Evolutionary conservation across 1,139 yeast species (phyloP).

Genomic region (Yamadazyma membranifaciens): DNA sequence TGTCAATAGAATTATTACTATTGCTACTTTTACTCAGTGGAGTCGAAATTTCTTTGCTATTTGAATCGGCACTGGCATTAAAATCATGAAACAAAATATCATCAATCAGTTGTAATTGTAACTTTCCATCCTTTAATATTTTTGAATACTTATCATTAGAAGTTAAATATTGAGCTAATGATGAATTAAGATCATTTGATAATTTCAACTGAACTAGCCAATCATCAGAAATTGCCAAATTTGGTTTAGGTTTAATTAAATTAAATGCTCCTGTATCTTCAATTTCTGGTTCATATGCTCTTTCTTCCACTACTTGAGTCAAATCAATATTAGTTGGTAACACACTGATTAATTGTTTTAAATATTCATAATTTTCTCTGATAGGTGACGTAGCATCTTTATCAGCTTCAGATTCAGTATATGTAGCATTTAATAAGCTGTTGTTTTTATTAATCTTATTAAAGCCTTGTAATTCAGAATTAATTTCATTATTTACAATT

Average conservation of each 20-base stretch:
- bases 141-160: conserved; percentile 11
- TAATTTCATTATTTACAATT: conserved; percentile 12
- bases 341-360: conserved; percentile 32
- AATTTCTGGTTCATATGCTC: conserved; percentile 67
- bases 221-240: conserved; percentile 51
- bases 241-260: conserved; percentile 28
- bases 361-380: conserved; percentile 29
- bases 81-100: conserved; percentile 54
- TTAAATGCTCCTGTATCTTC: conserved; percentile 31
- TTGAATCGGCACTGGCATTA: conserved; percentile 24
- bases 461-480: conserved; percentile 6
- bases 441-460: background rate
- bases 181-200: conserved; percentile 54
- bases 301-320: conserved; percentile 52
- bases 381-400: conserved; percentile 8
- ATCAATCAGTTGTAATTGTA: conserved; percentile 40
- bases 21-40: conserved; percentile 19
- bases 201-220: conserved; percentile 66
- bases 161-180: conserved; percentile 29
- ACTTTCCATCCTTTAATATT: conserved; percentile 16
- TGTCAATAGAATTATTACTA: too few species aligned
- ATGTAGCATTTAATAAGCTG: background rate
- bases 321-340: conserved; percentile 32
- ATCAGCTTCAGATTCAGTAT: conserved; percentile 1
- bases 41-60: conserved; percentile 21